Evolutionary conservation across 192 early-diverging fungal genomes (phyloP), one percentile per base, ranked within the genome.

Genomic region (Coemansia sp.): DNA sequence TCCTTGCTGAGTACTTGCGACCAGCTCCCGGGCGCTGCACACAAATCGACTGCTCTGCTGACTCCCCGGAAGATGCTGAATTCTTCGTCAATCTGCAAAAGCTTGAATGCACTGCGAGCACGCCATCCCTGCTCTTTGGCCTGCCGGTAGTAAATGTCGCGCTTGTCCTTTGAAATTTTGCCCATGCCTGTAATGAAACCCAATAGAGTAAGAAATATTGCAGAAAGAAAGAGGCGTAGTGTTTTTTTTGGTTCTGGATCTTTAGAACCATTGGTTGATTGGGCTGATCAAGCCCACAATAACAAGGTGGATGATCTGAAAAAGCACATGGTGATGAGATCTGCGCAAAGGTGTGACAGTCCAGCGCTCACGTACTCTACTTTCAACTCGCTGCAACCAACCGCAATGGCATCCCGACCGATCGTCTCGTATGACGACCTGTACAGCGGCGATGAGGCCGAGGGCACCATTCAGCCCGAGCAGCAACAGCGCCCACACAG

Each of bases 101-200:
- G 84, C 79, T 99, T 99, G 86, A 97, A 99, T 3, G 97, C 96
- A 73, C 90, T 93, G 57, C 97, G 86, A 9, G 97, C 97, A 37
- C 97, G 85, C 94, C 94, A 99, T 31, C 95, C 96, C 76, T 96
- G 90, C 82, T 99, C 96, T 76, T 99, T 99, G 40, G 96, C 95
- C 59, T 94, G 76, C 13, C 96, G 89, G 75, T 99, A 99, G 82
- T 95, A 97, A 20, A 96, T 90, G 85, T 99, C 96, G 40, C 95
- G 89, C 79, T 93, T 95, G 78, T 95, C 94, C 72, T 95, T 95
- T 58, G 92, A 93, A 9, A 91, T 86, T 79, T 91, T 92, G 62
- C 92, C 94, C 94, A 84, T 88, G 43, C 48, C 63, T 0, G 46
- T 28, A 56, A 21, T 36, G 14, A 21, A 45, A 23, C 9, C 5